A percentile compares a stretch with the other conserved stretches of the same genome.
These are phyloP conservation scores for Cokeromyces recurvatus DNA, from an alignment of 371 early-diverging fungal species.

Conservation along the genomic window DNA sequence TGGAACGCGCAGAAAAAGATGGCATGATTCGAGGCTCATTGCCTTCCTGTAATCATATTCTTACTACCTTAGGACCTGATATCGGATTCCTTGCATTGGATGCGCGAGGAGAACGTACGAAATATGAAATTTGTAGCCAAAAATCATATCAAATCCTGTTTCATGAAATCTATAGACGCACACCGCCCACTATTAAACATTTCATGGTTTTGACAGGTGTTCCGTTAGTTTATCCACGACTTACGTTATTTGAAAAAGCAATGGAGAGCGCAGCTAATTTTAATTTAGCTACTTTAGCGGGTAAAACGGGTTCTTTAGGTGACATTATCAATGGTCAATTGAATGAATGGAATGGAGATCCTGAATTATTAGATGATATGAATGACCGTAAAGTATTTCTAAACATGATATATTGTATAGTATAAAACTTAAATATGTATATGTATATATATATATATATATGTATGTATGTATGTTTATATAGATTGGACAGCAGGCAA, in stretches of 20 bases:
- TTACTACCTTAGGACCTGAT: slow-evolving; percentile 61
- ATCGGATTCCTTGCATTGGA: slow-evolving; percentile 69
- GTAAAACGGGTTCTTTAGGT: slow-evolving; percentile 32
- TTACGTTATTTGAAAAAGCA: slow-evolving; percentile 63
- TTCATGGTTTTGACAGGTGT: slow-evolving; percentile 70
- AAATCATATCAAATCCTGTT: slow-evolving; percentile 62
- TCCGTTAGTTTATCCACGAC: slow-evolving; percentile 72
- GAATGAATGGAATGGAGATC: slow-evolving; percentile 70
- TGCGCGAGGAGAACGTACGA: slow-evolving; percentile 74
- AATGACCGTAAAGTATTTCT: slow-evolving; percentile 57
- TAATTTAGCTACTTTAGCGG: slow-evolving; percentile 31
- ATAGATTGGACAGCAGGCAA: slow-evolving; percentile 65
- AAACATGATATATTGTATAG: no score
- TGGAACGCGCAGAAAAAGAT: slow-evolving; percentile 50
- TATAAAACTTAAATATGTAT: no score
- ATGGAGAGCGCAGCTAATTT: slow-evolving; percentile 43
- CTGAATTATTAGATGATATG: slow-evolving; percentile 78
- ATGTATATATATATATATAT: no score
- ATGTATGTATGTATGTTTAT: no score
- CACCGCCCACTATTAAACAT: slow-evolving; percentile 52
- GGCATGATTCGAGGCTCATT: slow-evolving; percentile 38
- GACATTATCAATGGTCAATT: slow-evolving; percentile 43
- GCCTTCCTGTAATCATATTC: slow-evolving; percentile 26
- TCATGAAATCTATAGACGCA: slow-evolving; percentile 36
- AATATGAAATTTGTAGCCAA: slow-evolving; percentile 58